Percentiles rank a stretch among this genome's conserved stretches.
phyloP scores from a whole-genome alignment of 495 filamentous ascomycete genomes.

The Thermothielavioides terrestris region DNA sequence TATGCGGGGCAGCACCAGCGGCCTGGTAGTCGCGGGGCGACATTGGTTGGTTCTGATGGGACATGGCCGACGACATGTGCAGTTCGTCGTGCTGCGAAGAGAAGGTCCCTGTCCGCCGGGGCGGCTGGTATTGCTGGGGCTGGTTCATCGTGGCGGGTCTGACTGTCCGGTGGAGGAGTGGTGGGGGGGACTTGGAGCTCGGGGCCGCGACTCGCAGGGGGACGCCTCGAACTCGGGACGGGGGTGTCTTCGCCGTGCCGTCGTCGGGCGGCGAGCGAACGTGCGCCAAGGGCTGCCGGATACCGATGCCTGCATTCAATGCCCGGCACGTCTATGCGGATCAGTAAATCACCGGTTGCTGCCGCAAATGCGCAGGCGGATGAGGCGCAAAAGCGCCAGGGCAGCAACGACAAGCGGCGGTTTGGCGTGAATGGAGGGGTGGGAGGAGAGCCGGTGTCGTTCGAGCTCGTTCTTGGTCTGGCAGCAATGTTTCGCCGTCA shows the following conservation, averaged over 20 bases:
- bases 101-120: conserved; percentile 35
- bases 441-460: neutral
- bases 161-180: conserved; percentile 4
- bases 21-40: conserved; percentile 39
- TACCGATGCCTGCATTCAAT: neutral
- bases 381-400: conserved; percentile 4
- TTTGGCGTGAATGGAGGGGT: neutral
- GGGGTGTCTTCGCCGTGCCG: too few species aligned
- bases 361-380: neutral
- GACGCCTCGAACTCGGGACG: too few species aligned
- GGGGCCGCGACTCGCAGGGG: too few species aligned
- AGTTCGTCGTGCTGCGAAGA: conserved; percentile 57
- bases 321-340: neutral
- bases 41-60: conserved; percentile 34
- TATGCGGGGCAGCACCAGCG: conserved; percentile 46
- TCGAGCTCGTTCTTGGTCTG: neutral
- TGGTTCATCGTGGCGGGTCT: conserved; percentile 35
- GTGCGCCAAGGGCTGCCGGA: neutral
- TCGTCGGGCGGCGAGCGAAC: too few species aligned
- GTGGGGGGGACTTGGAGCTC: too few species aligned
- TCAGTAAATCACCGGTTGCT: neutral
- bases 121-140: conserved; percentile 36
- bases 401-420: neutral
- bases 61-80: conserved; percentile 58
- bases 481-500: conserved; percentile 2